phyloP scores from a whole-genome alignment of 179 eudicot species.

The Corrigiola litoralis region DNA sequence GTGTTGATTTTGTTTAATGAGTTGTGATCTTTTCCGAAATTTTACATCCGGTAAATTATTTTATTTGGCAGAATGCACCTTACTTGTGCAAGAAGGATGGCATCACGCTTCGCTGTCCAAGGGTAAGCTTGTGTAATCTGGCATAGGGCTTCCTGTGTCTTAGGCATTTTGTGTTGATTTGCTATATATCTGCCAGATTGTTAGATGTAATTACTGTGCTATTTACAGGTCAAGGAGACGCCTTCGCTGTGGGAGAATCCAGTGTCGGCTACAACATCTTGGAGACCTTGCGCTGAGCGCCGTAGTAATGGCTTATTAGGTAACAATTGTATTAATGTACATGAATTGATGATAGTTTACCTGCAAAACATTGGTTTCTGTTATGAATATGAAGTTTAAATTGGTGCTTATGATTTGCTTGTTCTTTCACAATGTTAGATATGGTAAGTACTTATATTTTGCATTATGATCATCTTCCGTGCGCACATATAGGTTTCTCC shows the following conservation, averaged over 20 bases:
- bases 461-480: neutral
- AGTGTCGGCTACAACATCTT: constrained; percentile 84
- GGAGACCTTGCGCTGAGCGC: constrained; percentile 97
- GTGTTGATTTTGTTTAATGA: neutral
- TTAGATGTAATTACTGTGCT: constrained; percentile 6
- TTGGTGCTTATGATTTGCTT: neutral
- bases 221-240: constrained; percentile 70
- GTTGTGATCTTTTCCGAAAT: neutral
- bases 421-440: neutral
- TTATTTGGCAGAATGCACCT: constrained; percentile 74
- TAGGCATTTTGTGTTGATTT: neutral
- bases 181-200: neutral
- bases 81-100: constrained; percentile 95
- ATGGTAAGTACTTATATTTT: neutral
- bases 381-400: neutral
- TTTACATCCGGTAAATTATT: neutral
- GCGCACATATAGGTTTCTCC: neutral
- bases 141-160: neutral
- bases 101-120: constrained; percentile 76
- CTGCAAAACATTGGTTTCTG: neutral
- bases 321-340: constrained; percentile 10
- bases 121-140: constrained; percentile 47
- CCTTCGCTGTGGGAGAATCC: constrained; percentile 99
- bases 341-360: neutral
- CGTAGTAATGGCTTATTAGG: constrained; percentile 63